These are phyloP conservation scores for Solanum etuberosum DNA, from an alignment of 257 asterid genomes.

Conservation along the genomic window DNA sequence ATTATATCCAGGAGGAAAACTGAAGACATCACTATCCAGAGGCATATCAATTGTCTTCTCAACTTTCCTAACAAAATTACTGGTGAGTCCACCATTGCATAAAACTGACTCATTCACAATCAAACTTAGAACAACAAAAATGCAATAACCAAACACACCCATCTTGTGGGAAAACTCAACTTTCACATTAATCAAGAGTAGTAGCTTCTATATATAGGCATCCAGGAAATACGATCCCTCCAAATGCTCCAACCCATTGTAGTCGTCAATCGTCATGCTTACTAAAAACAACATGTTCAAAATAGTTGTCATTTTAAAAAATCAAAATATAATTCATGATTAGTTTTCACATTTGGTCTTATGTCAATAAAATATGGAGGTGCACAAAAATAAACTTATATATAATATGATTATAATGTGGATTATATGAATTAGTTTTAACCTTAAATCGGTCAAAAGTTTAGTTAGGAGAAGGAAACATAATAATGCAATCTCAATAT, in stretches of 20 bases:
- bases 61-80: constrained; percentile 45
- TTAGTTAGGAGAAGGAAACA: not conserved
- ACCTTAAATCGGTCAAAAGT: not conserved
- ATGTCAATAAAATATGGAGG: not conserved
- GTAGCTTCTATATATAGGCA: not conserved
- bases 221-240: not conserved
- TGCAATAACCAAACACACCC: constrained; percentile 13
- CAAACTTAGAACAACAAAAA: constrained; percentile 18
- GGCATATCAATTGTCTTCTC: constrained; percentile 67
- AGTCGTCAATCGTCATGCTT: not conserved
- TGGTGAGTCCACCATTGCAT: constrained; percentile 59
- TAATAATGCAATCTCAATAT: not conserved
- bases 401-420: not conserved
- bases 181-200: not conserved
- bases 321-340: not conserved
- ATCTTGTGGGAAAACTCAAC: constrained; percentile 3
- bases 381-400: not conserved
- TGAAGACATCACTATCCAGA: constrained; percentile 68
- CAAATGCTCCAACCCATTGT: not conserved
- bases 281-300: not conserved
- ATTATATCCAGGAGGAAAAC: constrained; percentile 68
- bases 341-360: not conserved
- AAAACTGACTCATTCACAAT: constrained; percentile 32
- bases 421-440: not conserved
- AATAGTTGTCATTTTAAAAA: not conserved